Percentiles rank a stretch among this genome's conserved stretches.
phyloP scores from a whole-genome alignment of 2,329 filamentous ascomycete genomes.

The Hymenoscyphus repandus region DNA sequence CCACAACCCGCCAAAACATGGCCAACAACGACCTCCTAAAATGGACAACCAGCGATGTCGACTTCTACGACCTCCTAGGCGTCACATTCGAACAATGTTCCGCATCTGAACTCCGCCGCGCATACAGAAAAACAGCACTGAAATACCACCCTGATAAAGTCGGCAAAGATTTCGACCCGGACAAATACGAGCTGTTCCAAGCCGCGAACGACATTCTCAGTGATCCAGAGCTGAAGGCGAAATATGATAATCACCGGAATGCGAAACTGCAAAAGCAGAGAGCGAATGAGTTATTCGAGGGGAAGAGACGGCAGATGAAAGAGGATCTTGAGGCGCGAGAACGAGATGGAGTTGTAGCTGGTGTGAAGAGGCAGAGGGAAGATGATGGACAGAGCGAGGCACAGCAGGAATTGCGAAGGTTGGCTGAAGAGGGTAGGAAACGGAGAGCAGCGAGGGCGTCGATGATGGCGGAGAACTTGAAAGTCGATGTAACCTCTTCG shows the following conservation, averaged over 20 bases:
- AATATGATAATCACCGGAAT: conserved; percentile 73
- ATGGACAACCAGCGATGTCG: conserved; percentile 30
- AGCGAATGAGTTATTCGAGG: conserved; percentile 69
- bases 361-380: conserved; percentile 54
- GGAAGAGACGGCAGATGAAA: conserved; percentile 68
- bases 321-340: conserved; percentile 83
- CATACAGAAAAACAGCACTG: conserved; percentile 80
- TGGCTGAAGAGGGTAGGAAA: conserved; percentile 48
- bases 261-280: conserved; percentile 64
- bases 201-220: conserved; percentile 81
- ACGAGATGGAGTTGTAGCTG: conserved; percentile 42
- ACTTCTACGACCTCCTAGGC: conserved; percentile 32
- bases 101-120: conserved; percentile 35
- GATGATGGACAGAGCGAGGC: conserved; percentile 39
- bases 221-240: conserved; percentile 62
- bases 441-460: conserved; percentile 43
- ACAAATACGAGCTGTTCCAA: conserved; percentile 79
- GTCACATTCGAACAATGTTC: conserved; percentile 24
- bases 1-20: too few relatives aligned
- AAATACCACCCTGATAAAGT: conserved; percentile 94
- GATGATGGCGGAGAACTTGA: conserved; percentile 30
- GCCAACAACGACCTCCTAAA: conserved; percentile 29
- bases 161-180: conserved; percentile 65
- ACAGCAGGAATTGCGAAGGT: conserved; percentile 46
- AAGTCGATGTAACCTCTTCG: conserved; percentile 10